phyloP scores from a whole-genome alignment of 305 asterid species.

The Plantago lanceolata region DNA sequence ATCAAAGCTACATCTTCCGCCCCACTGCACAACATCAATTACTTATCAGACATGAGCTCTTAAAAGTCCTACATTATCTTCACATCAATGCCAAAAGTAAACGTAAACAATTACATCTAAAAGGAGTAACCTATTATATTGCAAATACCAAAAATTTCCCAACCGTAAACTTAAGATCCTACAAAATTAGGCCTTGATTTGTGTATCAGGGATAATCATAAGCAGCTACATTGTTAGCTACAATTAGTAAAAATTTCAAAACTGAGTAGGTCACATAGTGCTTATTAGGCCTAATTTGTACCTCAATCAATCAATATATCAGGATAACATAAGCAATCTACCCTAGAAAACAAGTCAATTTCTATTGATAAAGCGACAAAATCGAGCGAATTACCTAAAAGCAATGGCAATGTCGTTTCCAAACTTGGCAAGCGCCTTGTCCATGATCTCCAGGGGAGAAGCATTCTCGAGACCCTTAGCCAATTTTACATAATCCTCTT shows the following conservation, averaged over 20 bases:
- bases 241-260: too few relatives aligned
- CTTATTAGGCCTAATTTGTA: not conserved
- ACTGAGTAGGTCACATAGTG: too few relatives aligned
- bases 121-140: not conserved
- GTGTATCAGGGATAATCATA: too few relatives aligned
- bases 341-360: not conserved
- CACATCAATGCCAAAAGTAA: not conserved
- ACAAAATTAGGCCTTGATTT: too few relatives aligned
- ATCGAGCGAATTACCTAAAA: constrained; percentile 53
- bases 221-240: too few relatives aligned
- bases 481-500: constrained; percentile 63
- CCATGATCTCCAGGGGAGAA: constrained; percentile 94
- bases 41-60: constrained; percentile 4
- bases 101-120: not conserved
- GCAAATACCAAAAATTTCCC: not conserved
- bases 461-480: constrained; percentile 65
- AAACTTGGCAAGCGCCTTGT: constrained; percentile 77
- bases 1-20: constrained; percentile 95
- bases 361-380: not conserved
- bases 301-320: not conserved
- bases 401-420: constrained; percentile 96
- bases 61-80: not conserved
- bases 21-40: constrained; percentile 51
- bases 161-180: not conserved
- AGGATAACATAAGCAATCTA: not conserved